Evolutionary conservation across 345 rosid species (phyloP), one percentile per base, ranked within the genome.

Genomic region (Hevea brasiliensis): DNA sequence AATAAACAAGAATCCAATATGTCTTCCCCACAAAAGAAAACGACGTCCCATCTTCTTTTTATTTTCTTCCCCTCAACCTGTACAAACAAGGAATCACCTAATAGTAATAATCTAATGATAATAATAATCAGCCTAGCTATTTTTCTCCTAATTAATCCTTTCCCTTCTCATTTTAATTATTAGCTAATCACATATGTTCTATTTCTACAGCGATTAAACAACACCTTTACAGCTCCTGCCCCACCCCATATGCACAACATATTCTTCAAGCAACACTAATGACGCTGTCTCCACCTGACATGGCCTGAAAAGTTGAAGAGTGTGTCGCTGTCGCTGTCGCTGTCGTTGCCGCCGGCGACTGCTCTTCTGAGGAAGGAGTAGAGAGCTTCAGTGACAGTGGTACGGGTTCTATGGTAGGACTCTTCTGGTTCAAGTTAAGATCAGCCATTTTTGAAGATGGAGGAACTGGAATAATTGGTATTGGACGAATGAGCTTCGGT

Each of bases 361-460:
- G 83, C 50, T 85, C 90, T 7, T 78, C 87, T 14, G 87, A 62
- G 37, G 85, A 72, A 0, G 90, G 73, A 1, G 85, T 68, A 2
- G 87, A 70, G 44, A 86, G 89, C 73, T 86, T 85, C 67, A 89
- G 78, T 20, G 98, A 84, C 21, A 87, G 68, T 26, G 88, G 89
- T 71, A 76, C 70, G 0, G 85, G 72, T 29, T 81, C 82, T 32
- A 68, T 45, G 7, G 48, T 75, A 18, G 77, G 62, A 68, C 59
- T 32, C 50, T 72, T 79, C 70, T 79, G 65, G 77, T 74, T 82
- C 66, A 91, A 70, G 68, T 90, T 87, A 40, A 91, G 84, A 67
- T 79, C 88, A 61, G 93, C 94, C 90, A 94, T 76, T 68, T 83
- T 90, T 35, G 89, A 75, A 26, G 96, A 87, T 26, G 94, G 93